Conservation (phyloP, 2,329 filamentous ascomycete species). For the Aspergillus sp. region DNA sequence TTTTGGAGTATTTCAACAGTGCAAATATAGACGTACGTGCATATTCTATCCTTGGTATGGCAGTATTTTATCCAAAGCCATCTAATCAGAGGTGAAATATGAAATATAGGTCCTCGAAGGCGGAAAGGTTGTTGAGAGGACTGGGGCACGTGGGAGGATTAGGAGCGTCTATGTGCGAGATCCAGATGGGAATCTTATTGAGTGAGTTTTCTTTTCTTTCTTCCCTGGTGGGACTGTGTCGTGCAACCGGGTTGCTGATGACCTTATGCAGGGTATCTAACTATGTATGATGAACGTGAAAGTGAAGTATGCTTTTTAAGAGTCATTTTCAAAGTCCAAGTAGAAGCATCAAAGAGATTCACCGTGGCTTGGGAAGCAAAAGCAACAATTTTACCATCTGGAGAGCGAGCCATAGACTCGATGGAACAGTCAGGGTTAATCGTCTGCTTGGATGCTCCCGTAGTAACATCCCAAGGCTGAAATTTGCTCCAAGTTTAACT, state of each 20-base stretch:
- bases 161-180: constrained; percentile 61
- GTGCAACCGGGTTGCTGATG: background rate
- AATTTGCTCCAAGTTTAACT: no score
- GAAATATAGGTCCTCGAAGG: background rate
- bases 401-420: no score
- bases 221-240: background rate
- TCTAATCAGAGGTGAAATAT: background rate
- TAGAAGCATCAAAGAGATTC: no score
- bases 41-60: no score
- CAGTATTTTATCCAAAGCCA: no score
- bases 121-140: constrained; percentile 52
- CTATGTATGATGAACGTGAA: background rate
- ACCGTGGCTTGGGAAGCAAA: no score
- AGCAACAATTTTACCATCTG: no score
- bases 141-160: constrained; percentile 56
- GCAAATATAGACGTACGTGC: background rate
- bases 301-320: no score
- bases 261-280: background rate
- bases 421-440: no score
- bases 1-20: background rate
- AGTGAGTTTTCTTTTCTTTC: constrained; percentile 44
- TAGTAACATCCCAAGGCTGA: no score
- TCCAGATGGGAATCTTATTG: constrained; percentile 62
- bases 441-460: no score
- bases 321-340: no score